phyloP scores from a whole-genome alignment of 1,284 basidiomycete genomes.

The Cryptococcus hybrid region DNA sequence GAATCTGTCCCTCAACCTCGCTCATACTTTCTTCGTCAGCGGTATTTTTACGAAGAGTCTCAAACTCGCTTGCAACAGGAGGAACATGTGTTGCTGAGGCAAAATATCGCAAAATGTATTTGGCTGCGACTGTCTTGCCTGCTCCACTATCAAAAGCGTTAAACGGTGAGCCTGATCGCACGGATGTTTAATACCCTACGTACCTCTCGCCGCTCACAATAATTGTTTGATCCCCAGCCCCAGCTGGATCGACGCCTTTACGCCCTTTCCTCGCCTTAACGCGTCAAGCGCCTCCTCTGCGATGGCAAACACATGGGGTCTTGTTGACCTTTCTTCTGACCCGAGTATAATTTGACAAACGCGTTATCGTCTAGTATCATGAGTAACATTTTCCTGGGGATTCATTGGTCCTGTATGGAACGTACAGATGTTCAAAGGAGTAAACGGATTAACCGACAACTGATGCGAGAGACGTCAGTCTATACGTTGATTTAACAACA shows the following conservation, averaged over 20 bases:
- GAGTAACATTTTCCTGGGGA: too few relatives aligned
- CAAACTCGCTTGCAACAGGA: conserved; percentile 64
- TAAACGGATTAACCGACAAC: conserved; percentile 98
- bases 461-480: conserved; percentile 13
- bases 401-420: too few relatives aligned
- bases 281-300: conserved; percentile 98
- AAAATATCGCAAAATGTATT: conserved; percentile 99
- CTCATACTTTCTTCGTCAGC: conserved; percentile 57
- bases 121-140: conserved; percentile 98
- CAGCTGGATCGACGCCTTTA: conserved; percentile 68
- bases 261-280: conserved; percentile 61
- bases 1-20: conserved; percentile 94
- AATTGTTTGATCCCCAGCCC: conserved; percentile 85
- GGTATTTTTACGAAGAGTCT: background rate
- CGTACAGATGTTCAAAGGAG: conserved; percentile 75
- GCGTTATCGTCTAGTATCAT: conserved; percentile 69
- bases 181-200: too few relatives aligned
- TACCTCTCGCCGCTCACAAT: conserved; percentile 98
- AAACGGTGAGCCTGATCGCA: background rate
- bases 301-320: conserved; percentile 99
- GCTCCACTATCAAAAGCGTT: conserved; percentile 68
- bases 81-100: too few relatives aligned
- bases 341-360: conserved; percentile 98
- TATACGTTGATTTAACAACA: too few relatives aligned
- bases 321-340: conserved; percentile 85